A percentile compares a stretch with the other conserved stretches of the same genome.
phyloP scores from a whole-genome alignment of 1,284 basidiomycete genomes.

The Anthracocystis panici-leucophaei region DNA sequence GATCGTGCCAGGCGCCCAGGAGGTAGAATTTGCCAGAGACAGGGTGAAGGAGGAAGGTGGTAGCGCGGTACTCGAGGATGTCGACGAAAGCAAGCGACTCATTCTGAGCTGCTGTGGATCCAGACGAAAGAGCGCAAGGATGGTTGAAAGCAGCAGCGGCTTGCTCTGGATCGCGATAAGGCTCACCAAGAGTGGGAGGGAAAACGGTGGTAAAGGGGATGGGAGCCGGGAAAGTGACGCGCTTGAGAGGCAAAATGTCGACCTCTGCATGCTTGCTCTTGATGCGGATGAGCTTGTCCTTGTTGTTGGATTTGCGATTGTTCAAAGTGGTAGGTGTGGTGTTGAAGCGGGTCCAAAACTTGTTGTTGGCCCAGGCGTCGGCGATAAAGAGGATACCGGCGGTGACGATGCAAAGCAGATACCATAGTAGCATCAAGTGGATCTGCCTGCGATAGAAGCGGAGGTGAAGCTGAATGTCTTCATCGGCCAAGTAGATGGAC shows the following conservation, averaged over 20 bases:
- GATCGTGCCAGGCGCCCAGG: slow-evolving; percentile 43
- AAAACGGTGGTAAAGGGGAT: slow-evolving; percentile 22
- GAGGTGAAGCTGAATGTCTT: slow-evolving; percentile 50
- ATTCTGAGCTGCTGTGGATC: background rate
- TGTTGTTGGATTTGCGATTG: slow-evolving; percentile 3
- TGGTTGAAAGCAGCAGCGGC: slow-evolving; percentile 19
- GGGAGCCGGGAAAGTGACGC: slow-evolving; percentile 24
- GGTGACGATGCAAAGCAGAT: slow-evolving; percentile 38
- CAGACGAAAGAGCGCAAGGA: background rate
- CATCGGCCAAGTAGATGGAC: slow-evolving; percentile 48
- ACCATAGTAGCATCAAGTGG: slow-evolving; percentile 38
- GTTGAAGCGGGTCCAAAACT: slow-evolving; percentile 49
- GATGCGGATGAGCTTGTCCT: slow-evolving; percentile 37
- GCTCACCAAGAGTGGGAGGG: slow-evolving; percentile 22
- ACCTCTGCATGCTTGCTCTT: slow-evolving; percentile 49
- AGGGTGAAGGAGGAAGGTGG: slow-evolving; percentile 43
- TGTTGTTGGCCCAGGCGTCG: slow-evolving; percentile 47
- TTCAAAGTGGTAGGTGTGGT: slow-evolving; percentile 15
- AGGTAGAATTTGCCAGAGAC: slow-evolving; percentile 40
- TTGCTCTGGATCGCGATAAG: slow-evolving; percentile 22
- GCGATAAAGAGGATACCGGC: slow-evolving; percentile 47
- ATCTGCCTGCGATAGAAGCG: slow-evolving; percentile 38
- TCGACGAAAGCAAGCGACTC: slow-evolving; percentile 19
- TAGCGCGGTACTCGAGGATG: slow-evolving; percentile 44
- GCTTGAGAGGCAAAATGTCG: slow-evolving; percentile 44